Conservation (phyloP, 208 protist species). For the Ichthyophonus hoferi region DNA sequence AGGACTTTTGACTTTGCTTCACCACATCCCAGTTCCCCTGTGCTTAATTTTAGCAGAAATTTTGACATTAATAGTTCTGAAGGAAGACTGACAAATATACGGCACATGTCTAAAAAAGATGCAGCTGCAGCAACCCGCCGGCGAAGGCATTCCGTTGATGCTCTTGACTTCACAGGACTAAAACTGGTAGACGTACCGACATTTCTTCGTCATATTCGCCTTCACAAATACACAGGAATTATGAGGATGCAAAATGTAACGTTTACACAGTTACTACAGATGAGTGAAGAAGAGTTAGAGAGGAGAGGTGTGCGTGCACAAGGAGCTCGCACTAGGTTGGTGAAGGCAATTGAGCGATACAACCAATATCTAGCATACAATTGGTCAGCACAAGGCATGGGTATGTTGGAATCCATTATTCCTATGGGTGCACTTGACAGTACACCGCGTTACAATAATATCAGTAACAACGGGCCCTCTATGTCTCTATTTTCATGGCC, state of each 20-base stretch:
- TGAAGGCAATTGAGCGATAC: constrained; percentile 30
- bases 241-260: neutral
- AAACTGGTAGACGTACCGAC: neutral
- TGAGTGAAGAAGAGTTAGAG: constrained; percentile 26
- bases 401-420: neutral
- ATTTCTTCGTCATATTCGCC: neutral
- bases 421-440: neutral
- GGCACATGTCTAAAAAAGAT: neutral
- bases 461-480: neutral
- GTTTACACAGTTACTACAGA: neutral
- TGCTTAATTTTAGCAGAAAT: neutral
- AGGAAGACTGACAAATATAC: neutral
- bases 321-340: constrained; percentile 11
- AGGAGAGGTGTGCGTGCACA: neutral
- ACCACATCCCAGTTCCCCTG: neutral
- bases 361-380: neutral
- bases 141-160: neutral
- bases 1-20: neutral
- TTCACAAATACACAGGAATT: constrained; percentile 29
- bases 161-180: constrained; percentile 20
- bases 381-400: neutral
- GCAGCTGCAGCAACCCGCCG: neutral
- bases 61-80: neutral
- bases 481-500: neutral
- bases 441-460: neutral